Percentiles rank a stretch among this genome's conserved stretches.
phyloP scores from a whole-genome alignment of 805 yeast species.

The Nakazawaea wickerhamii region DNA sequence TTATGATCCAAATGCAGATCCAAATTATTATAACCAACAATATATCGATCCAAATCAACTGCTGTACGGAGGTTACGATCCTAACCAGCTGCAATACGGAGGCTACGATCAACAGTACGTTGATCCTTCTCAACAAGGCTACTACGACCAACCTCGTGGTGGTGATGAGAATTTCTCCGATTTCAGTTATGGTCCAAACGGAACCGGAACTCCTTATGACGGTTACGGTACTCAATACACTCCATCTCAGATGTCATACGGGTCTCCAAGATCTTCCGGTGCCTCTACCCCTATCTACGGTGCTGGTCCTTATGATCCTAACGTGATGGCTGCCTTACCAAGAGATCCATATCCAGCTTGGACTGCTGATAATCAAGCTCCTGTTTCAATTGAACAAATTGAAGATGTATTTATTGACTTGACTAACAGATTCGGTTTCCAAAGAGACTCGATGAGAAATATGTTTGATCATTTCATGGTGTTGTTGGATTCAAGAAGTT shows the following conservation, averaged over 20 bases:
- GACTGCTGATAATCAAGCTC: conserved; percentile 94
- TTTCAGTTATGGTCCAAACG: conserved; percentile 48
- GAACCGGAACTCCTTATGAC: conserved; percentile 62
- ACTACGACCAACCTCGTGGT: conserved; percentile 47
- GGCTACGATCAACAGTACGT: conserved; percentile 45
- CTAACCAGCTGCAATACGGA: conserved; percentile 23
- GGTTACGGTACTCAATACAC: conserved; percentile 62
- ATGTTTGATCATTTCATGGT: conserved; percentile 87
- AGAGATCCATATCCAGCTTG: conserved; percentile 98
- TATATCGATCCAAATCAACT: conserved; percentile 19
- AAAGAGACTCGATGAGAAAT: conserved; percentile 90
- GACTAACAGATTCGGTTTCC: conserved; percentile 82
- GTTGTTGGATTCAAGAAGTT: conserved; percentile 73
- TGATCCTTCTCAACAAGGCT: conserved; percentile 34
- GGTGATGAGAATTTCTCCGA: conserved; percentile 52
- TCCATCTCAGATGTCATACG: conserved; percentile 84
- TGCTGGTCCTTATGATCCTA: conserved; percentile 34
- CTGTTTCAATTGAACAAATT: conserved; percentile 76
- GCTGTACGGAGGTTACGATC: conserved; percentile 22
- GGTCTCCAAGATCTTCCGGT: conserved; percentile 82
- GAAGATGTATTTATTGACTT: conserved; percentile 83
- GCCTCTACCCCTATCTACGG: conserved; percentile 93
- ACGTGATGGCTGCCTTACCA: conserved; percentile 58
- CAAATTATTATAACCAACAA: conserved; percentile 16
- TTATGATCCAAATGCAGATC: conserved; percentile 24